A percentile compares a stretch with the other conserved stretches of the same genome.
These are phyloP conservation scores for Trametes polyzona DNA, from an alignment of 1,284 basidiomycete species.

Conservation along the genomic window DNA sequence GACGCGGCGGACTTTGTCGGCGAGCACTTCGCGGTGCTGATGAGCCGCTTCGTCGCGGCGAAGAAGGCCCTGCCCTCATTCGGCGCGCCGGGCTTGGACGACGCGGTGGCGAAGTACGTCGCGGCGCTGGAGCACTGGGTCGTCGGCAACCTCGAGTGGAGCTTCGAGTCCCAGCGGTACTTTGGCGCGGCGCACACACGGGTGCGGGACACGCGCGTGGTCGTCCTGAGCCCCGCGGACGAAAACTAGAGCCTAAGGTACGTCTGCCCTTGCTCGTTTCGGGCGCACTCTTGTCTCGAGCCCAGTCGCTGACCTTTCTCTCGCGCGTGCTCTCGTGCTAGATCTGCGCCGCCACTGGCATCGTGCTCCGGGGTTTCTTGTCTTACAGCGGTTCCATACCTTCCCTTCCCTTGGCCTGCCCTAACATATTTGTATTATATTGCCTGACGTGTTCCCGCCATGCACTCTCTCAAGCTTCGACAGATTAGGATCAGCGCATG, in stretches of 20 bases:
- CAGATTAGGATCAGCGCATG: background rate
- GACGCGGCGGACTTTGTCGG: slow-evolving; percentile 41
- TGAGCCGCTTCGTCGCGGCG: slow-evolving; percentile 35
- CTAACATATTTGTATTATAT: background rate
- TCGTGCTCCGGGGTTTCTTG: background rate
- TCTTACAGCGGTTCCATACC: too few species aligned
- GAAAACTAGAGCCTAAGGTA: slow-evolving; percentile 8
- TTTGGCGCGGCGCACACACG: slow-evolving; percentile 34
- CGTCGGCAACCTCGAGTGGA: slow-evolving; percentile 44
- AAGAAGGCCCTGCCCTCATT: slow-evolving; percentile 38
- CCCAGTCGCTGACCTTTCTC: background rate
- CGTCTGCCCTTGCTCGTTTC: background rate
- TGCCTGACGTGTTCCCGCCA: background rate
- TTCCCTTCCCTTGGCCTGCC: background rate
- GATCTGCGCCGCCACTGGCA: background rate
- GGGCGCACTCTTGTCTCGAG: background rate
- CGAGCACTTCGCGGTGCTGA: slow-evolving; percentile 35
- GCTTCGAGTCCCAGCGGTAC: slow-evolving; percentile 45
- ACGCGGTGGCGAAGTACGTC: slow-evolving; percentile 39
- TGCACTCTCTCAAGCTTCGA: background rate
- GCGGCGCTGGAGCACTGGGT: slow-evolving; percentile 42
- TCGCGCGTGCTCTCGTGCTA: background rate
- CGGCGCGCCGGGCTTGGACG: slow-evolving; percentile 36
- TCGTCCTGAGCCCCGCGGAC: slow-evolving; percentile 22
- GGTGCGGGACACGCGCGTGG: slow-evolving; percentile 31